Conservation (phyloP, 2,329 filamentous ascomycete genomes). For the Huntiella decipiens region DNA sequence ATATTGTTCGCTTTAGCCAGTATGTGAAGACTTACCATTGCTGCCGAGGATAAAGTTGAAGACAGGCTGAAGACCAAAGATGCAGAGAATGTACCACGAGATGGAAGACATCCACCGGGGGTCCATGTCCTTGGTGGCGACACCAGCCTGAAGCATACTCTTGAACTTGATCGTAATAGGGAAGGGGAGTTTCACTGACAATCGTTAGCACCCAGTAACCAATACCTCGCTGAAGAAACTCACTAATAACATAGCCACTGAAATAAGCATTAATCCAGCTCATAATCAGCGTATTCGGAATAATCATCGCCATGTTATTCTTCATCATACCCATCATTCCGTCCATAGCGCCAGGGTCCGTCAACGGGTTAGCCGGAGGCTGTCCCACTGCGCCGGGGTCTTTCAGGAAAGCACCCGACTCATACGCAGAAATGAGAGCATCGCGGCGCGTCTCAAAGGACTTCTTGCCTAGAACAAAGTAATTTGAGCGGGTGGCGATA, state of each 20-base stretch:
- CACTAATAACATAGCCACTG: conserved; percentile 92
- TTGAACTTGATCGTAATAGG: conserved; percentile 98
- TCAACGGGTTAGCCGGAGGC: conserved; percentile 81
- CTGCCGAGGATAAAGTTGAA: conserved; percentile 94
- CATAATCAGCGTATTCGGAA: conserved; percentile 97
- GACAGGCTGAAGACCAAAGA: conserved; percentile 90
- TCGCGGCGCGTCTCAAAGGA: conserved; percentile 69
- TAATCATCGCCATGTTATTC: conserved; percentile 99
- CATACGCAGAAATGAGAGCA: conserved; percentile 60
- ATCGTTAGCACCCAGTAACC: background rate
- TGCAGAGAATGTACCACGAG: conserved; percentile 96
- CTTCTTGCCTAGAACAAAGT: conserved; percentile 55
- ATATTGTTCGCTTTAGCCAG: background rate
- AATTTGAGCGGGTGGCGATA: conserved; percentile 67
- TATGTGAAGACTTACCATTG: conserved; percentile 45
- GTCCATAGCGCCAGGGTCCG: conserved; percentile 91
- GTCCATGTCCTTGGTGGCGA: conserved; percentile 88
- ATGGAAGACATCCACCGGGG: conserved; percentile 97
- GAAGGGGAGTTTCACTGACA: conserved; percentile 78
- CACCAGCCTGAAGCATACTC: conserved; percentile 94
- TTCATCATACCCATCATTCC: conserved; percentile 99
- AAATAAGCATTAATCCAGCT: conserved; percentile 99
- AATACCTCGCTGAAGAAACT: conserved; percentile 10
- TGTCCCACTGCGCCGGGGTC: conserved; percentile 73
- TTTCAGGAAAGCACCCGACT: conserved; percentile 75